A percentile compares a stretch with the other conserved stretches of the same genome.
phyloP scores from a whole-genome alignment of 2,329 filamentous ascomycete genomes.

The Plenodomus biglobosus region DNA sequence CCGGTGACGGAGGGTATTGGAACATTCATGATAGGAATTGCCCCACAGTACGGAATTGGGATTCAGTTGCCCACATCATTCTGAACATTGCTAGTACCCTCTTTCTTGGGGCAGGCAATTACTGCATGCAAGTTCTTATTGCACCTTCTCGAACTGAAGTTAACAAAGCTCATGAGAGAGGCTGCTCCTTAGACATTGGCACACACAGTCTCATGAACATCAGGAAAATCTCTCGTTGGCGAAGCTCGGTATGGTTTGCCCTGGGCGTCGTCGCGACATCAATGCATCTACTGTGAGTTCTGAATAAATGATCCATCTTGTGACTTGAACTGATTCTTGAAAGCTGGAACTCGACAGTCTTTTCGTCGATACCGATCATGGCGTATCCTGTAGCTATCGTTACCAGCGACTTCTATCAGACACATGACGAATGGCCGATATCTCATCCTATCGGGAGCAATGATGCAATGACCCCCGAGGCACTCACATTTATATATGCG shows the following conservation, averaged over 20 bases:
- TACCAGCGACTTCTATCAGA: conserved; percentile 1
- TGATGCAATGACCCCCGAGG: not conserved
- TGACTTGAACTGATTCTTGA: too few relatives aligned
- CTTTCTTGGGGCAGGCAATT: conserved; percentile 28
- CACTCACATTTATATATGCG: not conserved
- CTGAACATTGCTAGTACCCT: conserved; percentile 51
- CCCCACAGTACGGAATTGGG: too few relatives aligned
- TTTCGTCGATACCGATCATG: conserved; percentile 1
- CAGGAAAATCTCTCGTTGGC: not conserved
- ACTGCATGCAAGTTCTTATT: conserved; percentile 31
- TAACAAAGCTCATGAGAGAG: conserved; percentile 23
- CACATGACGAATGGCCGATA: not conserved
- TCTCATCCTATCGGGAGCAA: not conserved
- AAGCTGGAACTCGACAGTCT: not conserved
- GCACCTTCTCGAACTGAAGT: conserved; percentile 26
- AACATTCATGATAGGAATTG: not conserved
- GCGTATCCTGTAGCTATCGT: conserved; percentile 2
- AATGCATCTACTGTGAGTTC: conserved; percentile 22
- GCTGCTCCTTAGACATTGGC: conserved; percentile 47
- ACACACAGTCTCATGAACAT: conserved; percentile 37
- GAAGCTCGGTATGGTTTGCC: conserved; percentile 7
- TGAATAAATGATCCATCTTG: too few relatives aligned
- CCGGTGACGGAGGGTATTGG: too few relatives aligned
- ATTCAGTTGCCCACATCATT: conserved; percentile 45
- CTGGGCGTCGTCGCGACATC: conserved; percentile 13